A percentile compares a stretch with the other conserved stretches of the same genome.
These are phyloP conservation scores for Yamadazyma spencermartinsiae DNA, from an alignment of 1,139 yeast species.

Conservation along the genomic window DNA sequence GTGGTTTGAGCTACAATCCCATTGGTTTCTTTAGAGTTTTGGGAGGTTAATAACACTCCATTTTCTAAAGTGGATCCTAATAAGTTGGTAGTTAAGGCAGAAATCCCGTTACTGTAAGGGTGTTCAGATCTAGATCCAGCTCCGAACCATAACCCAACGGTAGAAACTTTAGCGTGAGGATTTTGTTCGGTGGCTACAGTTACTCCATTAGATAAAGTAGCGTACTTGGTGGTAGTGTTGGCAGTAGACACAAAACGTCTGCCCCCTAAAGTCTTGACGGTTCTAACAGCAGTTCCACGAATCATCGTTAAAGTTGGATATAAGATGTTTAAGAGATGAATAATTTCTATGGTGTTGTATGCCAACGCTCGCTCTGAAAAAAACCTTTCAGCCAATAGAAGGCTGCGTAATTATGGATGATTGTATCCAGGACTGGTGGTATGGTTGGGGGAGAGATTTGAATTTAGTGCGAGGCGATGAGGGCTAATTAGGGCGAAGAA, in stretches of 20 bases:
- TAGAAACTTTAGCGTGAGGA: constrained; percentile 54
- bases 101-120: constrained; percentile 76
- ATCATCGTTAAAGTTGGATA: constrained; percentile 11
- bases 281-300: constrained; percentile 18
- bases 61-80: constrained; percentile 41
- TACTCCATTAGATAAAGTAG: constrained; percentile 71
- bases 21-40: constrained; percentile 52
- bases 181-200: constrained; percentile 69
- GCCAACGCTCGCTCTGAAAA: not conserved
- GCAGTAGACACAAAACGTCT: constrained; percentile 62
- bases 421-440: constrained; percentile 5
- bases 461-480: not conserved
- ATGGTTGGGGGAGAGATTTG: too few relatives aligned
- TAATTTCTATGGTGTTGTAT: not conserved
- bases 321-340: not conserved
- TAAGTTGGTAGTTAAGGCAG: constrained; percentile 60
- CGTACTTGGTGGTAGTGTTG: constrained; percentile 60
- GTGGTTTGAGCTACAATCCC: constrained; percentile 55
- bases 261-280: constrained; percentile 21
- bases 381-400: constrained; percentile 11
- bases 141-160: constrained; percentile 69
- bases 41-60: constrained; percentile 49
- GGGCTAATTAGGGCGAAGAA: not conserved
- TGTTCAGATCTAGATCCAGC: constrained; percentile 82
- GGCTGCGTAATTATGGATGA: constrained; percentile 7